These are phyloP conservation scores for Suillus placidus DNA, from an alignment of 768 basidiomycete species.

Conservation along the genomic window DNA sequence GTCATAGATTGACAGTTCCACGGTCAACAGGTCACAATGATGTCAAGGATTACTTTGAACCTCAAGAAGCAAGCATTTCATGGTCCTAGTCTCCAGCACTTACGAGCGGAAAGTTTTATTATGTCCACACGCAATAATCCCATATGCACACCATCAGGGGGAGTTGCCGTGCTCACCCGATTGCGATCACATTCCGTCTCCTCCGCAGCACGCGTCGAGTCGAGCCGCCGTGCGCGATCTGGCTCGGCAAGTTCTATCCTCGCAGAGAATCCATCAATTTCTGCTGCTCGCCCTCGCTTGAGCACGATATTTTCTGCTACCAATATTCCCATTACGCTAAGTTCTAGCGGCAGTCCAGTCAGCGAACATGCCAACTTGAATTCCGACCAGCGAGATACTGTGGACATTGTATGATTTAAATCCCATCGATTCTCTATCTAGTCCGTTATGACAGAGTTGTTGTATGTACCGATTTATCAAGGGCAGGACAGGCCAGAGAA, in stretches of 20 bases:
- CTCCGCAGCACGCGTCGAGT: neutral
- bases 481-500: neutral
- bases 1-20: neutral
- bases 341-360: constrained; percentile 1
- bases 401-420: neutral
- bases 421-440: neutral
- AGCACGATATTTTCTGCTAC: constrained; percentile 9
- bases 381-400: neutral
- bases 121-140: neutral
- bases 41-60: constrained; percentile 68
- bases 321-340: neutral
- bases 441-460: too few relatives aligned
- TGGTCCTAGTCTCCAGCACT: neutral
- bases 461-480: neutral
- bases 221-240: neutral
- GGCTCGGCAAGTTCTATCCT: constrained; percentile 7
- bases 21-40: constrained; percentile 55
- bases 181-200: constrained; percentile 3
- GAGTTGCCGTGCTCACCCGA: neutral
- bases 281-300: neutral
- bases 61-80: constrained; percentile 43
- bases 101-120: neutral
- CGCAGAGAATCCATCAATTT: neutral
- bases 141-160: neutral
- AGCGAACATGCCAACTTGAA: neutral